Evolutionary conservation across 192 early-diverging fungal genomes (phyloP), one percentile per base, ranked within the genome.

Genomic region (Coemansia biformis): DNA sequence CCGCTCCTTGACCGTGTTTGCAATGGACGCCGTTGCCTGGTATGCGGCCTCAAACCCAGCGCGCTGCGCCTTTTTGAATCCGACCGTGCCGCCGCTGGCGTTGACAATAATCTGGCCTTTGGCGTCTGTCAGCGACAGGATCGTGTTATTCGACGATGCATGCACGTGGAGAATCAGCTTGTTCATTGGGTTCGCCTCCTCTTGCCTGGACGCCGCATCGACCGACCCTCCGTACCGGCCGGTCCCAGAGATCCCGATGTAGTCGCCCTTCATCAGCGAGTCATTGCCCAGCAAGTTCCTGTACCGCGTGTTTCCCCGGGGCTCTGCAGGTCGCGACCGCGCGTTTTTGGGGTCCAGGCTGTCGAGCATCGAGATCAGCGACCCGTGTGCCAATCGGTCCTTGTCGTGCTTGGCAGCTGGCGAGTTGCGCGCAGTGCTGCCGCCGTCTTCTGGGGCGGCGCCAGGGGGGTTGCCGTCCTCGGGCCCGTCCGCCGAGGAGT

Each of bases 11-110:
- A 80, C 75, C 41, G 78, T 81, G 19, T 83, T 79, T 29, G 86
- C 74, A 54, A 95, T 46, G 60, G 85, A 79, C 29, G 74, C 51
- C 34, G 87, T 84, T 7, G 91, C 86, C 76, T 89, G 91, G 66
- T 95, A 93, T 6, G 89, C 92, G 19, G 90, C 89, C 68, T 98
- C 94, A 53, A 81, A 86, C 23, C 88, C 89, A 33, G 87, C 84
- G 13, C 94, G 81, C 43, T 86, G 80, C 11, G 92, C 83, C 65
- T 94, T 94, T 53, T 85, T 89, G 53, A 98, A 87, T 21, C 90
- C 90, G 5, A 82, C 83, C 13, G 76, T 79, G 18, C 94, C 94
- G 17, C 86, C 90, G 5, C 88, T 88, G 31, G 84, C 74, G 39
- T 79, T 84, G 21, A 84, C 73, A 30, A 95, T 63, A 23, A 82